Percentiles rank a stretch among this genome's conserved stretches.
Evolutionary conservation across 2,329 filamentous ascomycete genomes (phyloP).

Genomic region (Exophiala sp.): DNA sequence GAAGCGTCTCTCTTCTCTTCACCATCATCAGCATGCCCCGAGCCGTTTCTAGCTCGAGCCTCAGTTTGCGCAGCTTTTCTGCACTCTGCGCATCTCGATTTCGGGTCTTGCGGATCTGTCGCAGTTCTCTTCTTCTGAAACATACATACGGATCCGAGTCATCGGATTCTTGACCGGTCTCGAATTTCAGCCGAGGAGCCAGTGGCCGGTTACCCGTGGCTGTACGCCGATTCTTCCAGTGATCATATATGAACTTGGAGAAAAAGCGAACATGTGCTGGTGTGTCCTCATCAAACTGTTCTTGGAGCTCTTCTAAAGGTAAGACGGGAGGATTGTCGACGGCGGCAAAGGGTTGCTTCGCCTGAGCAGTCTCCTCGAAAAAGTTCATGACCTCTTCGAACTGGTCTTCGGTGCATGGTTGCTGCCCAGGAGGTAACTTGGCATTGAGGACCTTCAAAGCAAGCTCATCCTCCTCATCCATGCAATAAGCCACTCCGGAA

Average conservation of each 20-base stretch:
- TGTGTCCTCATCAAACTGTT: slow-evolving; percentile 56
- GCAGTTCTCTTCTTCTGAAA: slow-evolving; percentile 89
- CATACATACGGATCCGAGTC: slow-evolving; percentile 97
- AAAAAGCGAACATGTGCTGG: slow-evolving; percentile 51
- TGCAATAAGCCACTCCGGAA: slow-evolving; percentile 83
- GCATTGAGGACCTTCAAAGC: slow-evolving; percentile 80
- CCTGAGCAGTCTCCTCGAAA: slow-evolving; percentile 79
- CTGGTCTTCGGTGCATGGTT: slow-evolving; percentile 72
- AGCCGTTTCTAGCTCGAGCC: slow-evolving; percentile 84
- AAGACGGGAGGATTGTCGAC: slow-evolving; percentile 81
- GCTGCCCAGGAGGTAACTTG: slow-evolving; percentile 57
- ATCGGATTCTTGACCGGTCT: slow-evolving; percentile 88
- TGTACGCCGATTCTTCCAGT: slow-evolving; percentile 73
- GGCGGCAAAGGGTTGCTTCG: slow-evolving; percentile 79
- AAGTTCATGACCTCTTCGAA: slow-evolving; percentile 94
- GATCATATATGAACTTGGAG: slow-evolving; percentile 76
- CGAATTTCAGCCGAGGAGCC: slow-evolving; percentile 70
- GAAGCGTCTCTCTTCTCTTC: slow-evolving; percentile 70
- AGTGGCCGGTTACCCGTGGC: slow-evolving; percentile 64
- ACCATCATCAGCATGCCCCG: slow-evolving; percentile 72
- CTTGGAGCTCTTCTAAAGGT: slow-evolving; percentile 67
- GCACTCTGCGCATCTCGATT: slow-evolving; percentile 88
- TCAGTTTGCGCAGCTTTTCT: slow-evolving; percentile 87
- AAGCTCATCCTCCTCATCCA: slow-evolving; percentile 82
- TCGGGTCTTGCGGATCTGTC: slow-evolving; percentile 89